Base-by-base conservation (phyloP, 208 protist species). In the Lotmaria passim region DNA sequence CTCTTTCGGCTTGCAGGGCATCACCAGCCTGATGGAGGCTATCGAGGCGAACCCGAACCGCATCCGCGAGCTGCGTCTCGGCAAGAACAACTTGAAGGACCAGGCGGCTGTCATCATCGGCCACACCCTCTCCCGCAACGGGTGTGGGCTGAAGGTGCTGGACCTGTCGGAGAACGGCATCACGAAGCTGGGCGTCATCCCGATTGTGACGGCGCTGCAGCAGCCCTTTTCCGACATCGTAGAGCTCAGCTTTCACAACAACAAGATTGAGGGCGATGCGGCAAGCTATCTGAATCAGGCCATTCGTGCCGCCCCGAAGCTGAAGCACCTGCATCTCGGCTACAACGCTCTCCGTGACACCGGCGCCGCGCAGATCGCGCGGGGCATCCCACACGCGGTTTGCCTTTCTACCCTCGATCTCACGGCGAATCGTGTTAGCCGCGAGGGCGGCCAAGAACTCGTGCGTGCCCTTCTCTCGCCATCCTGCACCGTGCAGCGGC, bases 191-290 rank as follows among this genome's bases (percentile, higher is more conserved):
- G 91, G 91, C 47, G 87, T 93, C 38, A 87, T 93, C 30, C 86
- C 89, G n/a, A 89, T 96, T 38, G 78, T 75, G 2, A 67, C 75
- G 31, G 88, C 89, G 15, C 80, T 96, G 31, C 64, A 83, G 50
- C 78, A 81, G 59, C 75, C 75, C 12, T 78, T 78, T 2, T 87
- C 75, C 58, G 83, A 93, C 55, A 64, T 96, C 14, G 88, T 93
- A 7, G 91, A 96, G 73, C 82, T 96, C 28, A 93, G 85, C 47
- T 91, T 96, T 38, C 89, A 96, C 75, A 94, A 94, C 79, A 96
- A 96, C 75, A 90, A 91, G 60, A 86, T 96, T 56, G 88, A 91
- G 24, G 79, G 75, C 0, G 88, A 93, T 58, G 91, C 89, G 7
- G 91, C 88, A 2, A 46, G 70, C 38, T 86, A 79, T 53, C 69